Evolutionary conservation across 352 stramenopile species (phyloP), one percentile per base, ranked within the genome.

Genomic region (Globisporangium cederbergense): DNA sequence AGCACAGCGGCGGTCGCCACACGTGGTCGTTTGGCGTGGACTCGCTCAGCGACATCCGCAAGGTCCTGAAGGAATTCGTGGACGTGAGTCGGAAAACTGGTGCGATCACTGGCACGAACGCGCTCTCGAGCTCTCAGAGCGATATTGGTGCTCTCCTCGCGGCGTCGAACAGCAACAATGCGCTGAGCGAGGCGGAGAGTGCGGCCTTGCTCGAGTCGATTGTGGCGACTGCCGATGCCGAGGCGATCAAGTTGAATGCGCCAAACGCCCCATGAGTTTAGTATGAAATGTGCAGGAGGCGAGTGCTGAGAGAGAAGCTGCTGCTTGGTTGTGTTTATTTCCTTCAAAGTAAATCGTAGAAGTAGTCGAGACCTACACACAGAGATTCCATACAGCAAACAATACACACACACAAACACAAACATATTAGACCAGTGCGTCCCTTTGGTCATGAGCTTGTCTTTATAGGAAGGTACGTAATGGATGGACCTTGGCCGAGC

Each of bases 11-110:
- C 57, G 79, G 81, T 1, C 76, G 68, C 5, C 78, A 86, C 28
- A 69, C 67, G 6, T 79, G 71, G 40, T 85, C 83, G 38, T 90
- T 83, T 61, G 79, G 77, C 2, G 83, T 92, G 20, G 83, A 92
- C 57, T 79, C 81, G 18, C 61, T 92, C n/a, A 70, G 65, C 60
- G 79, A 92, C 47, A 68, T 92, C 2, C 83, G 81, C 57, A 88
- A 79, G 38, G 81, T 92, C 30, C 70, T 92, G 13, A 88, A 88
- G 54, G 83, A 90, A 57, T 92, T 92, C 70, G 79, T 83, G 28
- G 75, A 83, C 8, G 75, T 71, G 61, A 86, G 73, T 65, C 75
- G 73, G 22, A 80, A 79, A 68, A 36, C 51, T 7, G 62, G 68
- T 9, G 56, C 64, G n/a, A 55, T 70, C 22, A n/a, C 51, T 9